Conservation (phyloP, 768 basidiomycete species). For the Lactarius deliciosus region DNA sequence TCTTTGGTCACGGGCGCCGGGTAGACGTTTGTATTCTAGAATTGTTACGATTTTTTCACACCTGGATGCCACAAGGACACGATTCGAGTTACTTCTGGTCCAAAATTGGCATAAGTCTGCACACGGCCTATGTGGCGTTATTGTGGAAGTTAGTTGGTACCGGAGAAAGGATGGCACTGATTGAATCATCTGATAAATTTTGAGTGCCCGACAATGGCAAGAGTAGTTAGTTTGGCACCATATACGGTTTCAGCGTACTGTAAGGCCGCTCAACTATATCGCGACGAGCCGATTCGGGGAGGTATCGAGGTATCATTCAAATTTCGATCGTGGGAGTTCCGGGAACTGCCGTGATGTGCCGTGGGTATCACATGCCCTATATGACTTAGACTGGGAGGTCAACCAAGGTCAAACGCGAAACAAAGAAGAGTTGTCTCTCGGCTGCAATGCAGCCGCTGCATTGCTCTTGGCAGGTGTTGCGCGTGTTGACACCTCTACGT, state of each 20-base stretch:
- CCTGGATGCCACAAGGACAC: too few species aligned
- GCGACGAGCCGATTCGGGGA: not conserved
- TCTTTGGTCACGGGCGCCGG: too few species aligned
- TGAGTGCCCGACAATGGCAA: not conserved
- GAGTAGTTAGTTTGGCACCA: not conserved
- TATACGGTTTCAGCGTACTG: not conserved
- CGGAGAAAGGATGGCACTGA: not conserved
- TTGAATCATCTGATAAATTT: not conserved
- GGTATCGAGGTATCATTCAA: too few species aligned
- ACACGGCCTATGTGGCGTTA: too few species aligned
- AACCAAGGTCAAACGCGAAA: too few species aligned
- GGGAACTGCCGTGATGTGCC: not conserved
- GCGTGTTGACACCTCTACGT: not conserved
- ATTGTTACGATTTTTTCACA: too few species aligned
- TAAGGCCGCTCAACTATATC: not conserved
- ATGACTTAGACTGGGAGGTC: too few species aligned
- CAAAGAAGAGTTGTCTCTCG: not conserved
- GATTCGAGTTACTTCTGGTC: too few species aligned
- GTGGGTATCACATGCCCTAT: not conserved
- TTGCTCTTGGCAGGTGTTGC: not conserved
- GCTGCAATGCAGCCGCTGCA: not conserved
- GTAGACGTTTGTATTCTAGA: too few species aligned
- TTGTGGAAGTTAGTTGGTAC: not conserved
- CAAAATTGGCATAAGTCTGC: too few species aligned
- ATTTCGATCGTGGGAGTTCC: not conserved